Percentiles rank a stretch among this genome's conserved stretches.
phyloP scores from a whole-genome alignment of 495 filamentous ascomycete genomes.

The Bacidia gigantensis region DNA sequence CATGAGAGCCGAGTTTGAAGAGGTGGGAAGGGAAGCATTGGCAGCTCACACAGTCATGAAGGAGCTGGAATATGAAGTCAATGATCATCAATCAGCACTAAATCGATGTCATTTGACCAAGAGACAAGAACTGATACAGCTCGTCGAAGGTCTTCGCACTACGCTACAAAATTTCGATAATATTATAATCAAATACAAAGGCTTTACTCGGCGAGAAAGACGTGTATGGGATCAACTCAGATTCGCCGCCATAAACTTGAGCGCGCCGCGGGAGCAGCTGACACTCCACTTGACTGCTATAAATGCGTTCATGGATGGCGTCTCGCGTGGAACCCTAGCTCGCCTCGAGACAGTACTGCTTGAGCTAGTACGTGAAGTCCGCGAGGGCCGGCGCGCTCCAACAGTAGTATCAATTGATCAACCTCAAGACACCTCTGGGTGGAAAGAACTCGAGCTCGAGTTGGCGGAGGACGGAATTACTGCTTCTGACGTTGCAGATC shows the following conservation, averaged over 20 bases:
- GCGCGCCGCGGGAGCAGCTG: neutral
- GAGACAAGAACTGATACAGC: neutral
- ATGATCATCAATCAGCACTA: neutral
- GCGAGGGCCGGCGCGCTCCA: constrained; percentile 1
- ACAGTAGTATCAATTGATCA: neutral
- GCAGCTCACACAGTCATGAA: neutral
- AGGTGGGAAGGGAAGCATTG: neutral
- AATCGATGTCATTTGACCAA: neutral
- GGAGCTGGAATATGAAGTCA: constrained; percentile 1
- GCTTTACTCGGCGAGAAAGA: neutral
- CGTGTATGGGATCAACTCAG: constrained; percentile 6
- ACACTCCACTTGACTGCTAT: constrained; percentile 1
- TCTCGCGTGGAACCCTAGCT: neutral
- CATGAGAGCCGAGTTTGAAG: neutral
- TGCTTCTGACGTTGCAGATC: neutral
- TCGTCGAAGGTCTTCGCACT: neutral
- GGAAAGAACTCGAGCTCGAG: constrained; percentile 2
- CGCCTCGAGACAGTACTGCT: constrained; percentile 1
- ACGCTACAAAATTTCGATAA: neutral
- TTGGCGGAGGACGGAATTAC: neutral
- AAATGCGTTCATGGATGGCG: neutral
- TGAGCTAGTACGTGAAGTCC: neutral
- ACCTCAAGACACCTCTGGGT: neutral
- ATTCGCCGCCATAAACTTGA: neutral
- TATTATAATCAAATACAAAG: neutral